These are phyloP conservation scores for Mucuna pruriens DNA, from an alignment of 306 rosid genomes.

Conservation along the genomic window DNA sequence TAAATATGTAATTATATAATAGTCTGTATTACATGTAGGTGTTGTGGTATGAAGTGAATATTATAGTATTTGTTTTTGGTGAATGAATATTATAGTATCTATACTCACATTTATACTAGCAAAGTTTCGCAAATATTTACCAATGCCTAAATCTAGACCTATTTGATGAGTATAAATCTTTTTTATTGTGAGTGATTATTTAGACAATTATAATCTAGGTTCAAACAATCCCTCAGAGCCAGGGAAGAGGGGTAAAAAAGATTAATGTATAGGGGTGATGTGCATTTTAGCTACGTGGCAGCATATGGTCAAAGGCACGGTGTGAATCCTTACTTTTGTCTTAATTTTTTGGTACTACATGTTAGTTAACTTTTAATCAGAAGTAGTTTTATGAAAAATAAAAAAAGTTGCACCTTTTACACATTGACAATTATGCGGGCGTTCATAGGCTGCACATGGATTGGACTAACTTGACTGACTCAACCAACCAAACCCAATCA, in stretches of 20 bases:
- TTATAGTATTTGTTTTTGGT: too few relatives aligned
- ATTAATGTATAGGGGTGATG: not conserved
- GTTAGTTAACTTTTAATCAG: not conserved
- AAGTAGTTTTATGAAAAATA: not conserved
- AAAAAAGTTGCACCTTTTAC: not conserved
- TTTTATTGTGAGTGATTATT: not conserved
- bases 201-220: not conserved
- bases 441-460: not conserved
- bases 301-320: not conserved
- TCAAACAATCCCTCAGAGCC: not conserved
- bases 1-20: not conserved
- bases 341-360: not conserved
- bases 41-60: not conserved
- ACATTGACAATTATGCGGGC: not conserved
- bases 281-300: not conserved
- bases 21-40: not conserved
- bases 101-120: not conserved
- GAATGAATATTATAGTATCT: not conserved
- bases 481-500: not conserved
- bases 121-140: not conserved
- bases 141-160: not conserved
- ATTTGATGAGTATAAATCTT: not conserved
- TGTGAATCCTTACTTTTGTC: not conserved
- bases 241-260: not conserved
- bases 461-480: not conserved